Base-by-base conservation (phyloP, 2,329 filamentous ascomycete species). In the Scedosporium dehoogii region DNA sequence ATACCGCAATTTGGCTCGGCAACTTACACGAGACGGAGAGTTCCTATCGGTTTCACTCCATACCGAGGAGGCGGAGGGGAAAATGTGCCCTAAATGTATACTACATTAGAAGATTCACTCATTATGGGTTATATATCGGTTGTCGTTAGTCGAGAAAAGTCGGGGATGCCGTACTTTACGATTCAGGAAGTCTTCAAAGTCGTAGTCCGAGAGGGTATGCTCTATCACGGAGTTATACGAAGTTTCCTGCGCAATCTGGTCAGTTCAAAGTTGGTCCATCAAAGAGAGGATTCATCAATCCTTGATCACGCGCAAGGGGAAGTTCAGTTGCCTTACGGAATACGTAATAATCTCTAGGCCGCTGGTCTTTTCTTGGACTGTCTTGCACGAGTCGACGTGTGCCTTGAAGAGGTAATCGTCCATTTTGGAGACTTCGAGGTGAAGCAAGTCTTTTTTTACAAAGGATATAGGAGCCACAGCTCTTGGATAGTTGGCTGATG, bases 261-360 rank as follows among this genome's bases (percentile, higher is more conserved):
- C 14, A 25, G 4, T 9, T 9, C 27, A 9, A 3, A 10, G 3
- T 51, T 5, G n/a, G 3, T n/a, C 46, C 16, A 51, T 18, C 2
- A 51, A 29, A 29, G 29, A 56, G 46, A 23, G 3, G 46, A 23
- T 23, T 41, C 1, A 42, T 38, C 16, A 14, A 29, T 12, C 25
- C 56, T 25, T 10, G 12, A 65, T 61, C 3, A 41, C 0, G 27
- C 16, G 23, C 14, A 61, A 57, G 60, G 46, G 64, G 55, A 2
- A 60, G 62, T 48, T 25, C 33, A 16, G 27, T 4, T 25, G 23
- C 12, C 51, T n/a, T 70, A 85, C 83, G 68, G 82, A 80, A 67
- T 83, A 85, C 66, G 85, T 85, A 67, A 83, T 77, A 46, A 85
- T 81, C 69, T 85, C 81, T 21, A 85, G 66, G 69, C 83, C 85